Conservation (phyloP, 148 eudicot species). For the Fallopia convolvulus region DNA sequence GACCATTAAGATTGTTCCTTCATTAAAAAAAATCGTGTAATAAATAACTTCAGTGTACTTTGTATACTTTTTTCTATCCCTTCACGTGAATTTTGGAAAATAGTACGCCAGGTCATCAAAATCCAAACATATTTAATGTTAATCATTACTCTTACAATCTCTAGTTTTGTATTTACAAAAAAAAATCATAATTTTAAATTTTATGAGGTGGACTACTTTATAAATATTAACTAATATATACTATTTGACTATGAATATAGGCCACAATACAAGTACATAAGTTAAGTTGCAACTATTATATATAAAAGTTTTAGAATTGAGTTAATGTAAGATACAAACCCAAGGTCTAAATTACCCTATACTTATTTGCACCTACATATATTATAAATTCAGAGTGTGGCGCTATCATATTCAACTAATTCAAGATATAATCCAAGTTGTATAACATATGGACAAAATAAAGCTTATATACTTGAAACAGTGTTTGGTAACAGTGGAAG, state of each 20-base stretch:
- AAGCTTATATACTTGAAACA: background rate
- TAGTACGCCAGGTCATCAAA: background rate
- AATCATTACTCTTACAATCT: background rate
- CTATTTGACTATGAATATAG: too few species aligned
- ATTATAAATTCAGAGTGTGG: too few species aligned
- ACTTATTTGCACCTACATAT: too few species aligned
- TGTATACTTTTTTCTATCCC: background rate
- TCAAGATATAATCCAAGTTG: background rate
- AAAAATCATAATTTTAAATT: too few species aligned
- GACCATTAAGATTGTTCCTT: background rate
- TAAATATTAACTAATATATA: too few species aligned
- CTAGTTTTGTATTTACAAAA: too few species aligned
- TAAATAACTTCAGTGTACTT: background rate
- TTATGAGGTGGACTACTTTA: too few species aligned
- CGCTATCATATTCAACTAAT: background rate
- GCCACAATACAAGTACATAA: too few species aligned
- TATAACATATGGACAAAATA: background rate
- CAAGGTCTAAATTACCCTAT: too few species aligned
- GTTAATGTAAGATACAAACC: too few species aligned
- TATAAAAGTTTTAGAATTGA: too few species aligned
- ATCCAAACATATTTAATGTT: background rate
- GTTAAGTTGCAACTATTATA: too few species aligned
- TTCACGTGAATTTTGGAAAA: background rate
- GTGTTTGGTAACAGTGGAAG: constrained; percentile 5
- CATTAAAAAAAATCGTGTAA: background rate